phyloP scores from a whole-genome alignment of 1,284 basidiomycete genomes.

The Cutaneotrichosporon sp. region DNA sequence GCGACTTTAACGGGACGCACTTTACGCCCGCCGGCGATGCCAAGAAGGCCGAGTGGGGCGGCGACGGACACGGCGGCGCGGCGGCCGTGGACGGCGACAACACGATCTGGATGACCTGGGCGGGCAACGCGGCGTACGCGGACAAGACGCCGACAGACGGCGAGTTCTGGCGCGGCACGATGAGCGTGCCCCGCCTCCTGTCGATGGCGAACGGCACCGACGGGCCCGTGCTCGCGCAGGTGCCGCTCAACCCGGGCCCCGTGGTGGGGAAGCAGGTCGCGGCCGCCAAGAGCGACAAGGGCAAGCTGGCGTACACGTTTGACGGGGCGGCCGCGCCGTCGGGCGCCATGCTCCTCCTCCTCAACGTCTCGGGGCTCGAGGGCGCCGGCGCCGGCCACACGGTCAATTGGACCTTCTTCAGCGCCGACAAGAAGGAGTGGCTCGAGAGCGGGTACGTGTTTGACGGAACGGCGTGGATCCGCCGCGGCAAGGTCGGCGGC shows the following conservation, averaged over 20 bases:
- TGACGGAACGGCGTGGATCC: conserved; percentile 1
- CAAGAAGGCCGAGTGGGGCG: conserved; percentile 49
- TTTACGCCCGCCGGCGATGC: conserved; percentile 29
- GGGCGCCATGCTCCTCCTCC: conserved; percentile 1
- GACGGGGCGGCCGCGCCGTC: neutral
- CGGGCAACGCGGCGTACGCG: conserved; percentile 55
- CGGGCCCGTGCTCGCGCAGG: conserved; percentile 46
- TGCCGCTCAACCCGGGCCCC: conserved; percentile 39
- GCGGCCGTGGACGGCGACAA: conserved; percentile 49
- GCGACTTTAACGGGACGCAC: conserved; percentile 51
- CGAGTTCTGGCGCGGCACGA: conserved; percentile 50
- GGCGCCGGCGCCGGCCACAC: conserved; percentile 6
- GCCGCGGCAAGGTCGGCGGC: conserved; percentile 4
- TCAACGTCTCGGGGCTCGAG: conserved; percentile 13
- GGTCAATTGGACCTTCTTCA: conserved; percentile 36
- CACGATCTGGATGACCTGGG: conserved; percentile 48
- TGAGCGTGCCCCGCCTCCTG: conserved; percentile 37
- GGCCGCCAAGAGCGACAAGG: conserved; percentile 12
- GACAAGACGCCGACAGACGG: conserved; percentile 47
- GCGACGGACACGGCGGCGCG: conserved; percentile 55
- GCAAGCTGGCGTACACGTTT: neutral
- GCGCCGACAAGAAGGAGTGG: conserved; percentile 20
- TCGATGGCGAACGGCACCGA: conserved; percentile 36
- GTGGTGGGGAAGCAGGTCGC: conserved; percentile 19
- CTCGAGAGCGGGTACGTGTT: conserved; percentile 4